Base-by-base conservation (phyloP, 1,284 basidiomycete genomes). In the Golubevia sp. region DNA sequence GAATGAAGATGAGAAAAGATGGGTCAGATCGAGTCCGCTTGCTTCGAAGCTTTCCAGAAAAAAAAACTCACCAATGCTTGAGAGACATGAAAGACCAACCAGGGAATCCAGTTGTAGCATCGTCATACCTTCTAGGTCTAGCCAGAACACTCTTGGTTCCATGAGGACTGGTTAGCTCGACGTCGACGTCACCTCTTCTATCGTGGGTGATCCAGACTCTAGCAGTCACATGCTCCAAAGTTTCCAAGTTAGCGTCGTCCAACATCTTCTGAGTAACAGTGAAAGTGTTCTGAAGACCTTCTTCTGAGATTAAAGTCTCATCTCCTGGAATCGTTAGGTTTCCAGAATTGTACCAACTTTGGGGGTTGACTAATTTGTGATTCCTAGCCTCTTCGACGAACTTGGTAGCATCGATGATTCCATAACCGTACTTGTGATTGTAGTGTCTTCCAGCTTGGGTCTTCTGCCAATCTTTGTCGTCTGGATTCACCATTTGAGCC, bases 11-110 rank as follows among this genome's bases (percentile, higher is more conserved):
- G 20, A 18, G 13, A 21, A 38, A 23, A 23, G 49, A 38, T 18
- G 21, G 30, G 11, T 34, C 30, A 34, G 11, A 11, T 34, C 30
- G 4, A 5, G 4, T 34, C 11, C 30, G 4, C 30, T 34, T 34
- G 5, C 5, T 34, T 34, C 30, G 4, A 4, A 21, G n/a, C 3
- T 25, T 11, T 26, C 21, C 48, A 30, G 2, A 18, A 4, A 3
- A 56, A 30, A 20, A 30, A 11, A 85, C 90, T 78, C 64, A 94
- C 97, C 97, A 99, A 84, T 99, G 97, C 85, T 99, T 99, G 62
- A 99, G 89, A 24, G 90, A 90, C 95, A 98, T 99, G 83, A 99
- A 99, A 21, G 89, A 91, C 97, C 97, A 99, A 0, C 94, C 95
- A 25, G 90, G 89, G 84, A 89, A 97, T 3, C 97, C 97, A 8